Percentiles rank a stretch among this genome's conserved stretches.
Evolutionary conservation across 495 filamentous ascomycete genomes (phyloP).

Genomic region (Aspergillus nanangensis): DNA sequence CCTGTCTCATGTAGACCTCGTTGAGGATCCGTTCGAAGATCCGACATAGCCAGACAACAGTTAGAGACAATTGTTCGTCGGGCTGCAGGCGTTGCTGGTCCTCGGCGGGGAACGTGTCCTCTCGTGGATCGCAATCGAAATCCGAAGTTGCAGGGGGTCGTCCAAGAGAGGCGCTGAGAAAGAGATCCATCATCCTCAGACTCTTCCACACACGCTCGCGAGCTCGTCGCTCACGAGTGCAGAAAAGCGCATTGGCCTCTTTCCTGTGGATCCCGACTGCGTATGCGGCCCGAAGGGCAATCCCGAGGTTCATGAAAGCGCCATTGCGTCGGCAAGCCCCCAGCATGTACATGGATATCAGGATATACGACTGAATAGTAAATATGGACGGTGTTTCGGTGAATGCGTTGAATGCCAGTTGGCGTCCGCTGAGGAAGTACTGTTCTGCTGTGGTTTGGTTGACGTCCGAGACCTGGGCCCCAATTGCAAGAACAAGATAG

Average conservation of each 20-base stretch:
- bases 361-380: constrained; percentile 54
- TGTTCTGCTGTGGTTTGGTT: constrained; percentile 35
- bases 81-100: constrained; percentile 19
- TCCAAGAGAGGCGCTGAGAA: constrained; percentile 55
- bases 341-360: constrained; percentile 59
- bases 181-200: constrained; percentile 56
- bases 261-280: constrained; percentile 59
- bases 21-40: constrained; percentile 64
- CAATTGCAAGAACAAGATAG: constrained; percentile 58
- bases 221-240: constrained; percentile 39
- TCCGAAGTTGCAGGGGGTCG: constrained; percentile 57
- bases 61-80: constrained; percentile 31
- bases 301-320: constrained; percentile 51
- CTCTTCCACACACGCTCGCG: constrained; percentile 60
- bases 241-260: constrained; percentile 56
- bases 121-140: constrained; percentile 49
- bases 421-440: constrained; percentile 54
- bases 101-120: constrained; percentile 16
- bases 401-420: constrained; percentile 50
- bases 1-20: constrained; percentile 64
- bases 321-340: constrained; percentile 57
- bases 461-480: constrained; percentile 51
- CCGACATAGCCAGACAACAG: constrained; percentile 44
- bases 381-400: constrained; percentile 51
- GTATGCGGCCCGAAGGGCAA: constrained; percentile 54